Evolutionary conservation across 2,329 filamentous ascomycete species (phyloP).

Genomic region (Aspergillus fijiensis): DNA sequence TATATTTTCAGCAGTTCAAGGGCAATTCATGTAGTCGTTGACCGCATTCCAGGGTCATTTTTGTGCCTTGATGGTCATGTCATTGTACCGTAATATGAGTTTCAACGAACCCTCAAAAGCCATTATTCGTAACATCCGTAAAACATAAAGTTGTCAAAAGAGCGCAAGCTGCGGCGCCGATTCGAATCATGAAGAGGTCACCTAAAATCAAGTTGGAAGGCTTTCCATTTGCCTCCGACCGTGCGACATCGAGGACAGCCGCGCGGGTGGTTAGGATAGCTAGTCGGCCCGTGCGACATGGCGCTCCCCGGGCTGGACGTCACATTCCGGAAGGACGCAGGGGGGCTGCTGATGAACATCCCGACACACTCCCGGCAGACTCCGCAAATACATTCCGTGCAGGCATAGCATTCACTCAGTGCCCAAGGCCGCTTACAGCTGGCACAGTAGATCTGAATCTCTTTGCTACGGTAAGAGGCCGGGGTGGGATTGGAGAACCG

Average conservation of each 20-base stretch:
- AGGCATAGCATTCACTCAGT: constrained; percentile 83
- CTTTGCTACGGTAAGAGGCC: constrained; percentile 43
- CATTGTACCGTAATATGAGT: constrained; percentile 26
- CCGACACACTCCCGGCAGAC: constrained; percentile 81
- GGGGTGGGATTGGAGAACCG: constrained; percentile 56
- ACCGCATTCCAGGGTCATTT: neutral
- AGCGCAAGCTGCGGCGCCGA: neutral
- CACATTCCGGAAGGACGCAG: constrained; percentile 39
- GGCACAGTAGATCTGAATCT: constrained; percentile 87
- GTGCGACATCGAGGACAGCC: constrained; percentile 49
- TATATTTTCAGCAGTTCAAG: constrained; percentile 1
- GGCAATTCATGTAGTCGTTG: neutral
- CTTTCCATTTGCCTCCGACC: constrained; percentile 49
- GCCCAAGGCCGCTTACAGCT: constrained; percentile 76
- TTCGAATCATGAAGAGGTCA: constrained; percentile 23
- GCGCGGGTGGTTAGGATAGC: constrained; percentile 39
- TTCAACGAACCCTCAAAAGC: constrained; percentile 20
- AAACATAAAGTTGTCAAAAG: constrained; percentile 18
- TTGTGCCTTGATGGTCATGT: constrained; percentile 16
- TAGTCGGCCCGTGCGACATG: constrained; percentile 34
- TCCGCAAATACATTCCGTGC: constrained; percentile 93
- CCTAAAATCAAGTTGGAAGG: constrained; percentile 50
- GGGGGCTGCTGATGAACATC: constrained; percentile 45
- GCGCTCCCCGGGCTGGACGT: constrained; percentile 33
- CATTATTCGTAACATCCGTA: constrained; percentile 34